Percentiles rank a stretch among this genome's conserved stretches.
phyloP scores from a whole-genome alignment of 2,329 filamentous ascomycete species.

The Fusarium sp. region DNA sequence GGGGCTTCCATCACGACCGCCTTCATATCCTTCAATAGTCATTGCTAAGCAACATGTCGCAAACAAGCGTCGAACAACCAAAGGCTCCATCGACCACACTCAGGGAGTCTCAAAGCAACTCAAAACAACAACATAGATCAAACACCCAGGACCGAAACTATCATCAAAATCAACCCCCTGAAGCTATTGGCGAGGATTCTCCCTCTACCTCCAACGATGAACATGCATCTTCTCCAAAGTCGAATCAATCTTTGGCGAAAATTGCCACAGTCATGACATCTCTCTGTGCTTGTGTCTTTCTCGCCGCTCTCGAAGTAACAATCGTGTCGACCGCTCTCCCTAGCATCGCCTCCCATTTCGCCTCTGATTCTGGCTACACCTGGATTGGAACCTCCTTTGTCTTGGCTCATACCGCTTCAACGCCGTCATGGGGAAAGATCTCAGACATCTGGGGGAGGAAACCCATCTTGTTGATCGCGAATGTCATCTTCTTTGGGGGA shows the following conservation, averaged over 20 bases:
- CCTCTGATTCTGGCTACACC: conserved; percentile 75
- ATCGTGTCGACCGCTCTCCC: conserved; percentile 73
- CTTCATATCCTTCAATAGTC: background rate
- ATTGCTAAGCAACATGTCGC: conserved; percentile 18
- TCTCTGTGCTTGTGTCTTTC: conserved; percentile 56
- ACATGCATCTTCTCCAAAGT: background rate
- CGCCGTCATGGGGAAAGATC: conserved; percentile 77
- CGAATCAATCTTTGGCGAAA: conserved; percentile 32
- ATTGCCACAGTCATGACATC: conserved; percentile 52
- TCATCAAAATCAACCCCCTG: background rate
- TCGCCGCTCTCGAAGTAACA: conserved; percentile 64
- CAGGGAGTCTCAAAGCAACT: background rate
- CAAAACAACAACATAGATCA: background rate
- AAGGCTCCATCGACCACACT: background rate
- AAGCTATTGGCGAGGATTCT: background rate
- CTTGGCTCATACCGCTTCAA: conserved; percentile 74
- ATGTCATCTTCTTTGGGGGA: conserved; percentile 64
- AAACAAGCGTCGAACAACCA: conserved; percentile 2
- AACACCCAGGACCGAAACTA: background rate
- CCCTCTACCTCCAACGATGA: background rate
- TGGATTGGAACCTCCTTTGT: conserved; percentile 84
- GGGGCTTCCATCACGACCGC: background rate
- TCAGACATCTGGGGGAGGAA: conserved; percentile 71
- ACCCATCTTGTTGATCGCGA: conserved; percentile 61
- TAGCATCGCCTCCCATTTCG: conserved; percentile 68